These are phyloP conservation scores for Daedaleopsis sinensis DNA, from an alignment of 768 basidiomycete species.

Conservation along the genomic window DNA sequence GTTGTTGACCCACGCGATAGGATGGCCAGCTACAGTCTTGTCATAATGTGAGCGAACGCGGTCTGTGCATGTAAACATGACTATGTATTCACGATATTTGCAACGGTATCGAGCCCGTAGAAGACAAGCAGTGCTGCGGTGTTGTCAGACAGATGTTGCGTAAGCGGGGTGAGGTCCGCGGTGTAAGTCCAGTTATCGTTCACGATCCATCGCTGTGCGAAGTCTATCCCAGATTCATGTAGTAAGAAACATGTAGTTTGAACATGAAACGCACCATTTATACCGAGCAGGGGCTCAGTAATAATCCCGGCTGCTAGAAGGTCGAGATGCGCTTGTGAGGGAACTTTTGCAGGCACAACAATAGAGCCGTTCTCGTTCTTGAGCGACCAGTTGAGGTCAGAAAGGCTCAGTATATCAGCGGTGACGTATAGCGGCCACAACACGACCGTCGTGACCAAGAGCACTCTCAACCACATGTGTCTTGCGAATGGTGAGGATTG, in stretches of 20 bases:
- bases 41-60: background rate
- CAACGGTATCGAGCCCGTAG: conserved; percentile 60
- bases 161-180: conserved; percentile 51
- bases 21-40: conserved; percentile 52
- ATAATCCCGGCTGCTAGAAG: conserved; percentile 54
- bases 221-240: conserved; percentile 39
- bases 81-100: conserved; percentile 48
- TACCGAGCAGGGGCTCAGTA: conserved; percentile 53
- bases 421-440: background rate
- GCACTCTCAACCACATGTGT: background rate
- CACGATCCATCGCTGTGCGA: conserved; percentile 56
- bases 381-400: conserved; percentile 53
- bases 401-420: conserved; percentile 41
- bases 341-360: conserved; percentile 51
- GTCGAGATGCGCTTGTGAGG: conserved; percentile 59
- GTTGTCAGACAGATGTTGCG: conserved; percentile 30
- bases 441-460: background rate
- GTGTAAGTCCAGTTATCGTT: conserved; percentile 64
- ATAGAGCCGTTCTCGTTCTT: conserved; percentile 57
- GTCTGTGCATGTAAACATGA: no score
- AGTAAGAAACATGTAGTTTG: background rate
- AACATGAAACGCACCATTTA: conserved; percentile 46
- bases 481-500: no score
- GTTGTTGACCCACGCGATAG: conserved; percentile 61
- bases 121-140: conserved; percentile 45